Conservation (phyloP, 306 rosid species). For the Sechiopsis laciniata region DNA sequence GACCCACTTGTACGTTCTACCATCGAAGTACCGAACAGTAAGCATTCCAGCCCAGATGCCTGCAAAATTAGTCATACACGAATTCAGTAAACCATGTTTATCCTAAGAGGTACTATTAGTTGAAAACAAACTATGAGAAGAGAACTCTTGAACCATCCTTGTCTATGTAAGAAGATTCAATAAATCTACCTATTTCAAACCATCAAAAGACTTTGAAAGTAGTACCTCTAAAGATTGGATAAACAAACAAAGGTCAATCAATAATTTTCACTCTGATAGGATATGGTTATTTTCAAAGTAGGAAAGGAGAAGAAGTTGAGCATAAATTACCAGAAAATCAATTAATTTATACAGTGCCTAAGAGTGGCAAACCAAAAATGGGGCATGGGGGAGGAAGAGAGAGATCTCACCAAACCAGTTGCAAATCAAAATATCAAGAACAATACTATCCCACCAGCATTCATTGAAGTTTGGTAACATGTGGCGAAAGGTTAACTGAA, state of each 20-base stretch:
- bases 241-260: not conserved
- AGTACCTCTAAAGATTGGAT: not conserved
- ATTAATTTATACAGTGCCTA: slow-evolving; percentile 13
- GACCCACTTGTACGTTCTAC: slow-evolving; percentile 97
- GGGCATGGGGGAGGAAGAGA: not conserved
- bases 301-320: not conserved
- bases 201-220: not conserved
- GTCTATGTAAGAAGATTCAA: not conserved
- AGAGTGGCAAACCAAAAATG: not conserved
- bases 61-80: slow-evolving; percentile 30
- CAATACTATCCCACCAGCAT: slow-evolving; percentile 99
- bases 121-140: not conserved
- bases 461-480: slow-evolving; percentile 98
- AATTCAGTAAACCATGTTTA: not conserved
- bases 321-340: slow-evolving; percentile 10
- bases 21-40: slow-evolving; percentile 92
- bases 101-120: not conserved
- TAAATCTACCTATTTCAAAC: not conserved
- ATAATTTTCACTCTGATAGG: not conserved
- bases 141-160: slow-evolving; percentile 13
- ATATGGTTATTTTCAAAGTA: not conserved
- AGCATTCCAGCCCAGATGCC: slow-evolving; percentile 99
- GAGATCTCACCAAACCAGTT: slow-evolving; percentile 91
- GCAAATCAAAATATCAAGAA: slow-evolving; percentile 92
- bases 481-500: slow-evolving; percentile 92